phyloP scores from a whole-genome alignment of 345 rosid species.

The Eucalyptus tenuipes region DNA sequence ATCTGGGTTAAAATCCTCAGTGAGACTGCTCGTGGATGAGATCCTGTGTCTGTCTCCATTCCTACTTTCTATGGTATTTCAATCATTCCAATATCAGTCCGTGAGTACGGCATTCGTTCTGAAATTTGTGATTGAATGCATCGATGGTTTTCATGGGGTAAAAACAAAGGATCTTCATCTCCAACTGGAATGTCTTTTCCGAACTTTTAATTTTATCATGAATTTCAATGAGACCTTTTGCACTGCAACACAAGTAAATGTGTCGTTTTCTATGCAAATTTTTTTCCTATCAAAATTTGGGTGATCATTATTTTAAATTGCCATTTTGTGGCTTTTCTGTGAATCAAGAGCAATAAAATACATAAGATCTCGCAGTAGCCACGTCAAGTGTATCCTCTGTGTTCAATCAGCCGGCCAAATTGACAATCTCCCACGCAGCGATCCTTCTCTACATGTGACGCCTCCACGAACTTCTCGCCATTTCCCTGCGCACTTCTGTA shows the following conservation, averaged over 20 bases:
- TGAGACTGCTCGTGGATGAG: neutral
- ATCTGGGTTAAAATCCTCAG: neutral
- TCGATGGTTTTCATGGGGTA: neutral
- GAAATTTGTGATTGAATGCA: neutral
- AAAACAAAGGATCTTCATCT: neutral
- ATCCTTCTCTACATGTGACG: neutral
- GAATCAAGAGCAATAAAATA: neutral
- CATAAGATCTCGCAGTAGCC: neutral
- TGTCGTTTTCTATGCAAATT: neutral
- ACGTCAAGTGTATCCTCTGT: neutral
- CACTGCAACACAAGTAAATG: neutral
- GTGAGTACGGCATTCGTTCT: neutral
- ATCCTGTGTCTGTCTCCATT: neutral
- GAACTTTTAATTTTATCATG: accelerated
- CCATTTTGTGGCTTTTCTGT: too few species aligned
- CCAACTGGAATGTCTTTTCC: neutral
- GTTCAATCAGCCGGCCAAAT: neutral
- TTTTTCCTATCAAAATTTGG: neutral
- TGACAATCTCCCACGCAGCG: neutral
- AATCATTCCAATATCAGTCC: neutral
- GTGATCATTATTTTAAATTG: neutral
- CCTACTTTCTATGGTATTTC: neutral
- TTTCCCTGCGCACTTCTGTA: neutral
- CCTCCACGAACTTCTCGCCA: neutral
- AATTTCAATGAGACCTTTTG: neutral